Percentiles rank a stretch among this genome's conserved stretches.
Evolutionary conservation across 2,329 filamentous ascomycete species (phyloP).

Genomic region (Fusarium papillatum): DNA sequence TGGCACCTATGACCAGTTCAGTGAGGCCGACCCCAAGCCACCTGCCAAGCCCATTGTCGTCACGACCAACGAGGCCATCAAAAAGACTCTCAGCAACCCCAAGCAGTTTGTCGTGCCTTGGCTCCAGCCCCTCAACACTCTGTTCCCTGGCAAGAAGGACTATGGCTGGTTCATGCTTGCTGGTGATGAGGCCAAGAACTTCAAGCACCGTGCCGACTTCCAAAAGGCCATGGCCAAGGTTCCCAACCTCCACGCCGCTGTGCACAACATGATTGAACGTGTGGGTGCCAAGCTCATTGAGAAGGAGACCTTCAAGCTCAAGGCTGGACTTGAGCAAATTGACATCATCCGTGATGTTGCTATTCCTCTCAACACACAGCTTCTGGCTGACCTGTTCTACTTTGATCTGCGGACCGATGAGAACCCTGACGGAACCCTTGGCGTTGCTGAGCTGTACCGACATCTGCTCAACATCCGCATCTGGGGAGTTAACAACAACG

Average conservation of each 20-base stretch:
- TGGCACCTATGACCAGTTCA: constrained; percentile 50
- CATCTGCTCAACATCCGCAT: constrained; percentile 58
- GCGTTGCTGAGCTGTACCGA: constrained; percentile 56
- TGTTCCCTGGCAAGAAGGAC: constrained; percentile 54
- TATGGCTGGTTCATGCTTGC: constrained; percentile 55
- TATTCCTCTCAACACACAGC: constrained; percentile 69
- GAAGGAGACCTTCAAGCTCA: constrained; percentile 53
- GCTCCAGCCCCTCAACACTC: constrained; percentile 45
- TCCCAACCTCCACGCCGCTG: constrained; percentile 46
- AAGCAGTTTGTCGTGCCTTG: constrained; percentile 52
- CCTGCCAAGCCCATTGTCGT: constrained; percentile 48
- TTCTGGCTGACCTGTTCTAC: constrained; percentile 69
- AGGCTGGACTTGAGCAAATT: constrained; percentile 54
- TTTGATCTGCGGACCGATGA: constrained; percentile 69
- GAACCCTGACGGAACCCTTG: constrained; percentile 63
- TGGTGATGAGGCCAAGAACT: constrained; percentile 50
- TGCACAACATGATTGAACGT: constrained; percentile 49
- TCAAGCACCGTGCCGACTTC: constrained; percentile 47
- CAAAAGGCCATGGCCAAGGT: constrained; percentile 50
- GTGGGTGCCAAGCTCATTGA: constrained; percentile 56
- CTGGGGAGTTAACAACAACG: constrained; percentile 62
- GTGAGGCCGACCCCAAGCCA: constrained; percentile 51
- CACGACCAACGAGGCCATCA: constrained; percentile 43
- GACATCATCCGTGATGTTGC: constrained; percentile 66
- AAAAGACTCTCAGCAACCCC: constrained; percentile 48